Evolutionary conservation across 352 stramenopile genomes (phyloP), one percentile per base, ranked within the genome.

Genomic region (Globisporangium camurandrum): DNA sequence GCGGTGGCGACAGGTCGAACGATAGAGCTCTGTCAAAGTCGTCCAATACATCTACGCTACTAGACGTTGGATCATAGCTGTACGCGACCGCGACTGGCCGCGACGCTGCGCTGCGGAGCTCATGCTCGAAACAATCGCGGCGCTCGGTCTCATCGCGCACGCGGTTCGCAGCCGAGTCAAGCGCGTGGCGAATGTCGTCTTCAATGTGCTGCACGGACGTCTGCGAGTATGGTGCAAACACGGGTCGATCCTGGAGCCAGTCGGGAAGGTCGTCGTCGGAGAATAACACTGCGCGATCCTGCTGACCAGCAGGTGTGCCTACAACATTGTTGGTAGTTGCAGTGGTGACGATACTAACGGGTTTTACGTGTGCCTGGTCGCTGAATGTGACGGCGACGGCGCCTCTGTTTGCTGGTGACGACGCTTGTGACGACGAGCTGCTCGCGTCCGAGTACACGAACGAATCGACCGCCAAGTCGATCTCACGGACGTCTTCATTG

Each of bases 121-220:
- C 59, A 16, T 50, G 61, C 44, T 77, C 49, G 41, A 87, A 80
- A 12, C 66, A 46, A 11, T 83, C 64, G 10, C 66, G 56, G 16
- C 65, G 59, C 27, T 70, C 49, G 24, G 66, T 55, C 6, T 79
- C 66, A 27, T 64, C 57, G 1, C 66, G 49, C 7, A 84, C 71
- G 7, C 65, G 61, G 10, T 56, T 55, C 2, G 63, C 67, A 7
- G 73, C 76, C 7, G 73, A 74, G 49, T 79, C 66, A 26, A 88
- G 64, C 17, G 73, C 76, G 22, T 60, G 30, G 8, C 63, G 73
- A 30, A 88, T 88, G 33, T 88, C 71, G 4, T 75, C 54, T 31
- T 83, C 71, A 16, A 88, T 79, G 34, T 81, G 62, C 43, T 77
- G 71, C 1, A 64, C 65, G 6, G 61, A 70, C 34, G 56, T 59